These are phyloP conservation scores for Leishmania tropica DNA, from an alignment of 208 protist genomes.

Conservation along the genomic window DNA sequence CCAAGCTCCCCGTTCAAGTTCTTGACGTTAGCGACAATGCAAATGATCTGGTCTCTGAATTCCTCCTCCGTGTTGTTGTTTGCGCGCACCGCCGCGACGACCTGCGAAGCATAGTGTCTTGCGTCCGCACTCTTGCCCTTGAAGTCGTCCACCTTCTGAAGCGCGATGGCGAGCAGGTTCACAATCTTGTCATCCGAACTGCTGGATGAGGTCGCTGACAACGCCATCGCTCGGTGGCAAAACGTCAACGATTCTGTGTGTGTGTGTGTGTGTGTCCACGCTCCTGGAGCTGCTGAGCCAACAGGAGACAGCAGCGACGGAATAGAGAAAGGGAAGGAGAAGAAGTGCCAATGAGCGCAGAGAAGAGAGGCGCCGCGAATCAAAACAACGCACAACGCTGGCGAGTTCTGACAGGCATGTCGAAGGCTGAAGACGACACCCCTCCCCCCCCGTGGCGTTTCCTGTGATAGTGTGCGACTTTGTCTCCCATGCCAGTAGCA, in stretches of 20 bases:
- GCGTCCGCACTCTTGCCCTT: constrained; percentile 34
- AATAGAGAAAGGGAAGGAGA: not conserved
- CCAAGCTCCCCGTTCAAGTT: constrained; percentile 71
- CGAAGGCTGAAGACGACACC: not conserved
- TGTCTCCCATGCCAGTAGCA: not conserved
- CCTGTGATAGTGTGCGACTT: not conserved
- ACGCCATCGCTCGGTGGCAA: constrained; percentile 1
- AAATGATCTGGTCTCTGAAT: constrained; percentile 76
- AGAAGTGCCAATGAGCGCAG: not conserved
- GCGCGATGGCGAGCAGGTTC: constrained; percentile 37
- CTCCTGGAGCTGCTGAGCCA: not conserved
- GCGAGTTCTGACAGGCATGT: not conserved
- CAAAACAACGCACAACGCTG: not conserved
- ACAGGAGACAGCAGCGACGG: not conserved
- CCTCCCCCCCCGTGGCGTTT: not conserved
- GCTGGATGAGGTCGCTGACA: not conserved
- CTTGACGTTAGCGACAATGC: constrained; percentile 74
- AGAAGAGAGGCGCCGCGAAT: not conserved
- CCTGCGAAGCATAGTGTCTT: constrained; percentile 41
- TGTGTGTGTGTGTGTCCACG: not conserved
- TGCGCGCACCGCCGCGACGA: constrained; percentile 45
- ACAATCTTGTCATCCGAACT: constrained; percentile 36
- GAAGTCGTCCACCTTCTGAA: constrained; percentile 68
- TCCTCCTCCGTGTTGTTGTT: constrained; percentile 45
- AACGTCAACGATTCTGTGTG: not conserved